Percentiles rank a stretch among this genome's conserved stretches.
Evolutionary conservation across 768 basidiomycete genomes (phyloP).

Genomic region (Russula dissimulans): DNA sequence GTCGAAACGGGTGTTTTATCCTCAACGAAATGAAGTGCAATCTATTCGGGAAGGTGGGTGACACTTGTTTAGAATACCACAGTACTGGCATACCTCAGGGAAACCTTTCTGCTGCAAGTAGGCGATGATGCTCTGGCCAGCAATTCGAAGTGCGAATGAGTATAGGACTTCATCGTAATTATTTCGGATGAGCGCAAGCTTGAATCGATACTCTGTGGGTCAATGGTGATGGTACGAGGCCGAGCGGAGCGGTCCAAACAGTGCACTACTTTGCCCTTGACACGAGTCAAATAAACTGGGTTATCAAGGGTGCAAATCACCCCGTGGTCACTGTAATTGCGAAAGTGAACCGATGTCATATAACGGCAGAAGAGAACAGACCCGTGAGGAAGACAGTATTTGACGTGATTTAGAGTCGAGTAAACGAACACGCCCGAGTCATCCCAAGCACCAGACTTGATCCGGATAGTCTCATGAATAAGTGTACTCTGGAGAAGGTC

Average conservation of each 20-base stretch:
- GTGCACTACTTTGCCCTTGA: conserved; percentile 94
- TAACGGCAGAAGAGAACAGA: conserved; percentile 29
- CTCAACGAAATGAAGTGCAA: conserved; percentile 97
- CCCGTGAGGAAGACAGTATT: conserved; percentile 95
- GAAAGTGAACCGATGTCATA: neutral
- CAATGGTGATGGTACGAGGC: conserved; percentile 91
- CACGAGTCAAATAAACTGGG: conserved; percentile 93
- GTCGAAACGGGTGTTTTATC: conserved; percentile 97
- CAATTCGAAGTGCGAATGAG: conserved; percentile 89
- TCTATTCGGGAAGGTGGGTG: conserved; percentile 35
- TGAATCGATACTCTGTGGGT: conserved; percentile 98
- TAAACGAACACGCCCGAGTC: conserved; percentile 96
- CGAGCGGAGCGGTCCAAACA: conserved; percentile 94
- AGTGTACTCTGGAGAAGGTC: conserved; percentile 82
- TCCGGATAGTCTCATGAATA: conserved; percentile 97
- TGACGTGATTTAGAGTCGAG: conserved; percentile 97
- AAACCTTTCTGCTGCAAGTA: conserved; percentile 98
- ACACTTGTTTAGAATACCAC: neutral
- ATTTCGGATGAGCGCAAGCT: conserved; percentile 86
- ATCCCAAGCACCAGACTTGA: conserved; percentile 99
- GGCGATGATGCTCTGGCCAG: conserved; percentile 94
- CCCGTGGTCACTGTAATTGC: conserved; percentile 72
- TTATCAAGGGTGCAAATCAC: conserved; percentile 98
- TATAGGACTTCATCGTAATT: conserved; percentile 97
- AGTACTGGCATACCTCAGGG: conserved; percentile 63